A percentile compares a stretch with the other conserved stretches of the same genome.
These are phyloP conservation scores for Nannochloropsis salina DNA, from an alignment of 108 stramenopile genomes.

Conservation along the genomic window DNA sequence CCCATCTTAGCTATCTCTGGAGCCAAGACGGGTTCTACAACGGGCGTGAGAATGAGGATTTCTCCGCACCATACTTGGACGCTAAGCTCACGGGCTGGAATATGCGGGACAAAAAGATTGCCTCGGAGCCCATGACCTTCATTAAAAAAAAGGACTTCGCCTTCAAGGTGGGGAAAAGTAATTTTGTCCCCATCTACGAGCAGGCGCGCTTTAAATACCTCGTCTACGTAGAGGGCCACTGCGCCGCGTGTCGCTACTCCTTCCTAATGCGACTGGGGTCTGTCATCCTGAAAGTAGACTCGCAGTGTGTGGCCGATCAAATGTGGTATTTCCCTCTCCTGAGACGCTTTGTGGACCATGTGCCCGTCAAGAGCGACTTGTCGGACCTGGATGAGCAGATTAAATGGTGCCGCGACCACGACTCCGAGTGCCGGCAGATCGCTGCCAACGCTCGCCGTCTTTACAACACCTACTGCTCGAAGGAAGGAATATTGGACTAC, in stretches of 20 bases:
- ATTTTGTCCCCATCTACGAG: slow-evolving; percentile 97
- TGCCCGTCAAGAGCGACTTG: slow-evolving; percentile 88
- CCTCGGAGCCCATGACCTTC: slow-evolving; percentile 37
- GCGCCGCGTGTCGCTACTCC: slow-evolving; percentile 98
- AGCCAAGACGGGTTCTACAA: slow-evolving; percentile 66
- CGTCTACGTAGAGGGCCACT: slow-evolving; percentile 97
- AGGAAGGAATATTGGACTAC: slow-evolving; percentile 82
- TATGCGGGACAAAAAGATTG: slow-evolving; percentile 73
- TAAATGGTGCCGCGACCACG: slow-evolving; percentile 88
- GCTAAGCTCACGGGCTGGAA: slow-evolving; percentile 97
- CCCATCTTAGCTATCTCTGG: slow-evolving; percentile 66
- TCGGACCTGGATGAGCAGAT: slow-evolving; percentile 94
- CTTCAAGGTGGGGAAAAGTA: slow-evolving; percentile 81
- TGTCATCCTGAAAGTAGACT: slow-evolving; percentile 89
- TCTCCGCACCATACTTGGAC: slow-evolving; percentile 71
- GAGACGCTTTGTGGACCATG: slow-evolving; percentile 87
- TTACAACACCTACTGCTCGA: slow-evolving; percentile 50
- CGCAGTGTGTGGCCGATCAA: slow-evolving; percentile 70
- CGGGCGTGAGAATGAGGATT: slow-evolving; percentile 12
- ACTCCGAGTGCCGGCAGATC: slow-evolving; percentile 82
- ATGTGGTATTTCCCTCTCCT: slow-evolving; percentile 99
- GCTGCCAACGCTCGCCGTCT: slow-evolving; percentile 45
- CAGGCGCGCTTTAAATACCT: slow-evolving; percentile 72
- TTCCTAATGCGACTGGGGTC: slow-evolving; percentile 98
- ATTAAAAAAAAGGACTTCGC: slow-evolving; percentile 61